Conservation (phyloP, 345 rosid genomes). For the Cardamine resedifolia region DNA sequence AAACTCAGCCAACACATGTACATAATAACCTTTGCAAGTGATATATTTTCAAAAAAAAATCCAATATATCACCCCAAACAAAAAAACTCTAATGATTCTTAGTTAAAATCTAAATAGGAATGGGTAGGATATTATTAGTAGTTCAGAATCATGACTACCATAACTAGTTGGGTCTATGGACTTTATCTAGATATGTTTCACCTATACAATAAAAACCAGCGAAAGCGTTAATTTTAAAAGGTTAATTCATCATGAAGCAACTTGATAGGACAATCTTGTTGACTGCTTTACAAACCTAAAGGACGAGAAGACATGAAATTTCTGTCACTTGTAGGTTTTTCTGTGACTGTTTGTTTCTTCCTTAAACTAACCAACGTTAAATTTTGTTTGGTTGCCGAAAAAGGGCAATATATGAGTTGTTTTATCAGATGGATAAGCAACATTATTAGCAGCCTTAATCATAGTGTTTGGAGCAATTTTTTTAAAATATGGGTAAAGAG, state of each 20-base stretch:
- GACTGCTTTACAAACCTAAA: constrained; percentile 14
- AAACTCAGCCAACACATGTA: not conserved
- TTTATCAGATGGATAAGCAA: no score
- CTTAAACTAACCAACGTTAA: constrained; percentile 9
- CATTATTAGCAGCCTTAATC: no score
- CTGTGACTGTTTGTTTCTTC: not conserved
- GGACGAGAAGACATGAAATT: constrained; percentile 5
- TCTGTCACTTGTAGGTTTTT: not conserved
- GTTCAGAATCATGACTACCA: constrained; percentile 19
- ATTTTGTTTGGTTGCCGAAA: not conserved
- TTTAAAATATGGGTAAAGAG: no score
- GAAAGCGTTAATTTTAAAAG: not conserved
- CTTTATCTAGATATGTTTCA: constrained; percentile 23
- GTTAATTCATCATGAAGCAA: constrained; percentile 8
- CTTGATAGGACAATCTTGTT: constrained; percentile 22
- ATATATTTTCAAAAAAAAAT: not conserved
- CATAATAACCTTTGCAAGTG: not conserved
- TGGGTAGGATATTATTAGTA: not conserved
- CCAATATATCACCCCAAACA: not conserved
- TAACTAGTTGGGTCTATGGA: constrained; percentile 22
- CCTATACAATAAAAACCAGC: not conserved
- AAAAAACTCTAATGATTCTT: not conserved
- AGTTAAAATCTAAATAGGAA: not conserved
- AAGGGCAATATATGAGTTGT: constrained; percentile 5
- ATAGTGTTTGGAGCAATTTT: no score